Base-by-base conservation (phyloP, 1,139 yeast genomes). In the Candida glucosophila region DNA sequence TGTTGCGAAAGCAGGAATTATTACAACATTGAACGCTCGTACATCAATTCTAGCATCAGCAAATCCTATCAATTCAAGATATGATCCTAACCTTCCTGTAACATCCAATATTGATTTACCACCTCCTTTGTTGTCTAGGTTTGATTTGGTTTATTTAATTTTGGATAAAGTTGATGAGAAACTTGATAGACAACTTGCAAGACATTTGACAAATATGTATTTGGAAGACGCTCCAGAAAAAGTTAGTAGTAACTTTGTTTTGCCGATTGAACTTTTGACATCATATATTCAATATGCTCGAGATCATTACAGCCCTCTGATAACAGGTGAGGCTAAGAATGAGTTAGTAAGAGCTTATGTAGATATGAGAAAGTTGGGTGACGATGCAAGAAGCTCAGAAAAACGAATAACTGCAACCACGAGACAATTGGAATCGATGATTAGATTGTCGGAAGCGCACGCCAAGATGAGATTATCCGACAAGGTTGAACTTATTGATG, bases 401-500 rank as follows among this genome's bases (percentile, higher is more conserved):
- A 81, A 80, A 56, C 68, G 99, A 43, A 83, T 90, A 39, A 90
- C 99, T 1, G 99, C 99, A 4, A 90, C 99, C 1, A 90, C 99
- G 2, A 73, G 99, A 56, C 98, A 92, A 50, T 63, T 90, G 33
- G 98, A 90, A 54, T 80, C 93, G 33, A 85, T 90, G 95, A 86
- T 88, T 41, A 76, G 99, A 47, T 63, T 90, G 25, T 58, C 94
- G 0, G 98, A 90, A 54, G 98, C 98, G 0, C 98, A 90, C 49
- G 98, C 99, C 3, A 88, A 86, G 54, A 82, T 92, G 95, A 73
- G 95, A 40, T 63, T 90, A 22, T 71, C 90, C 1, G 55, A 66
- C 2, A 51, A 47, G 1, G 99, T 90, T 4, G 79, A 77, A 28
- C 61, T 81, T 15, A 67, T 67, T 17, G 98, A 90, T 52, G 98